Percentiles rank a stretch among this genome's conserved stretches.
phyloP scores from a whole-genome alignment of 257 asterid species.

The Scutellaria minor region DNA sequence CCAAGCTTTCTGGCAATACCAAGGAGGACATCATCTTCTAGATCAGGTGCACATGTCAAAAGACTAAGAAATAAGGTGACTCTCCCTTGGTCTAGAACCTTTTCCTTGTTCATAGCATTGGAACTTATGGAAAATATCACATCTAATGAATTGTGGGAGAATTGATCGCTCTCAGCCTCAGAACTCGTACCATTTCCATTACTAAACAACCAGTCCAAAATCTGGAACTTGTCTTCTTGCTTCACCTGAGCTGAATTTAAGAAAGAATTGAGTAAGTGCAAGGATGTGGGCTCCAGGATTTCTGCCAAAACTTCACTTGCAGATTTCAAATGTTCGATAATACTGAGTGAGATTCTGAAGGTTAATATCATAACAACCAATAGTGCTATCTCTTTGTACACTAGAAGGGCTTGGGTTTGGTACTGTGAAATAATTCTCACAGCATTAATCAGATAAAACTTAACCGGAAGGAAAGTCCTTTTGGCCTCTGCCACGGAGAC shows the following conservation, averaged over 20 bases:
- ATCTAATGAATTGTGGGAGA: conserved; percentile 39
- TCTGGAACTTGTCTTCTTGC: conserved; percentile 64
- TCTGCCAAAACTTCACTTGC: conserved; percentile 75
- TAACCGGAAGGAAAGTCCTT: conserved; percentile 86
- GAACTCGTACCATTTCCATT: conserved; percentile 39
- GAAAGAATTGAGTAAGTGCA: conserved; percentile 81
- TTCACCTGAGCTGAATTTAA: conserved; percentile 71
- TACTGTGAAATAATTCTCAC: conserved; percentile 90
- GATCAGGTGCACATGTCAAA: conserved; percentile 66
- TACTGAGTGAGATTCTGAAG: conserved; percentile 72
- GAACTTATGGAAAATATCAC: conserved; percentile 50
- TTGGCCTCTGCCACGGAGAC: conserved; percentile 80
- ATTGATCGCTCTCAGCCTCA: conserved; percentile 33
- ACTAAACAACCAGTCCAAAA: conserved; percentile 78
- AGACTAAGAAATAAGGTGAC: conserved; percentile 67
- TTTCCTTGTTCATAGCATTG: conserved; percentile 53
- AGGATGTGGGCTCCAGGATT: conserved; percentile 80
- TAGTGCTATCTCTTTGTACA: conserved; percentile 69
- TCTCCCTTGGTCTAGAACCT: conserved; percentile 60
- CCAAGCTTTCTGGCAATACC: conserved; percentile 77
- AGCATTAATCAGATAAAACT: conserved; percentile 90
- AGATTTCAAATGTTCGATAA: conserved; percentile 59
- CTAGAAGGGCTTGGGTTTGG: conserved; percentile 63
- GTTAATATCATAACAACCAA: conserved; percentile 70
- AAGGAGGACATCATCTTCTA: conserved; percentile 67